These are phyloP conservation scores for Rhodamnia argentea DNA, from an alignment of 345 rosid species.

Conservation along the genomic window DNA sequence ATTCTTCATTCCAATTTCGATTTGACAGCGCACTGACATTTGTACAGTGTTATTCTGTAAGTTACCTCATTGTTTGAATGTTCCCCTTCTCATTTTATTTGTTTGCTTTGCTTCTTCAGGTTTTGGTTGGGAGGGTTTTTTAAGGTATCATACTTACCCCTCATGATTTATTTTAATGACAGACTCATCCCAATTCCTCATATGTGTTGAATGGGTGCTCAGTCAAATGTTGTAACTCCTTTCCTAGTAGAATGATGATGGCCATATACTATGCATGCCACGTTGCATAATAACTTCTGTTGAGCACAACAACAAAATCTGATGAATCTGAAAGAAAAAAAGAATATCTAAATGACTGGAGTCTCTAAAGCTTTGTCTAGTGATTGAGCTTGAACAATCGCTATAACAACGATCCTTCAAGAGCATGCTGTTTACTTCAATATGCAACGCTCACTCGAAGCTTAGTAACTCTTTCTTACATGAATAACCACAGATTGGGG, in stretches of 20 bases:
- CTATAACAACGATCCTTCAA: not conserved
- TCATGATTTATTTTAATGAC: not conserved
- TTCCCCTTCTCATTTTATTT: not conserved
- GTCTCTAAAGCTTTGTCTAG: not conserved
- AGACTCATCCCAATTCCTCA: not conserved
- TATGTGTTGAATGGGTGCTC: not conserved
- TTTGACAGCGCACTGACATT: not conserved
- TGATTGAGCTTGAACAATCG: not conserved
- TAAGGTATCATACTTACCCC: slow-evolving; percentile 38
- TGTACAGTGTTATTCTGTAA: not conserved
- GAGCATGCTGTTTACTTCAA: not conserved
- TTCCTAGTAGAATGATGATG: not conserved
- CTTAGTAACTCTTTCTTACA: slow-evolving; percentile 13
- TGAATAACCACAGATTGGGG: slow-evolving; percentile 50
- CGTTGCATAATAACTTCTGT: not conserved
- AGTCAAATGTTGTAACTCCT: not conserved
- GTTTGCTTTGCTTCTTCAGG: slow-evolving; percentile 27
- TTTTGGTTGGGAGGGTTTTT: slow-evolving; percentile 87
- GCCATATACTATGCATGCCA: not conserved
- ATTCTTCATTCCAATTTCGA: not conserved
- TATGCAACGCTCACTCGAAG: not conserved
- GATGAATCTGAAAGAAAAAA: not conserved
- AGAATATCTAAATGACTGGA: not conserved
- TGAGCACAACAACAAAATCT: not conserved
- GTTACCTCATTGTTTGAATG: not conserved